phyloP scores from a whole-genome alignment of 2,329 filamentous ascomycete genomes.

The Plenodomus lindquistii region DNA sequence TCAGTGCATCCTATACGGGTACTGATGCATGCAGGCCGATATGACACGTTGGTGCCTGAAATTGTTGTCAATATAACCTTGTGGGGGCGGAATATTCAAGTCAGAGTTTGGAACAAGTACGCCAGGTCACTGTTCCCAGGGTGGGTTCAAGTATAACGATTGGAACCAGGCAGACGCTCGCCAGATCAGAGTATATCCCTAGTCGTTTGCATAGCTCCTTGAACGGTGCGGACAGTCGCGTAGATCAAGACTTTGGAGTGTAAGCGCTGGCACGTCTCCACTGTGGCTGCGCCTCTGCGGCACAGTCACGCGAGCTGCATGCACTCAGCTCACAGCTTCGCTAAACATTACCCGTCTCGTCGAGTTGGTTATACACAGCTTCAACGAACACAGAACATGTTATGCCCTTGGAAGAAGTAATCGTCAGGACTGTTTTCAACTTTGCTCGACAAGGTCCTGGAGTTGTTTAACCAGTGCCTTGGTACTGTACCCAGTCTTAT shows the following conservation, averaged over 20 bases:
- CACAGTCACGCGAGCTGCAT: neutral
- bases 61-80: neutral
- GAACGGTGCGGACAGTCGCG: no score
- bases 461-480: slow-evolving; percentile 30
- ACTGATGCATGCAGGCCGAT: neutral
- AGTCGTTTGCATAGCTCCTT: no score
- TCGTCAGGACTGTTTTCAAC: no score
- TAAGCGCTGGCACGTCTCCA: slow-evolving; percentile 1
- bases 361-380: neutral
- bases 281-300: neutral
- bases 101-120: no score
- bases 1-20: neutral
- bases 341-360: neutral
- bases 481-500: slow-evolving; percentile 37
- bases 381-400: no score
- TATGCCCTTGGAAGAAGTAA: no score
- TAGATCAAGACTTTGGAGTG: no score
- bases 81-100: neutral
- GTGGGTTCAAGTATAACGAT: no score
- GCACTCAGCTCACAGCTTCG: neutral
- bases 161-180: no score
- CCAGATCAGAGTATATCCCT: neutral
- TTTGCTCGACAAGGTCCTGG: slow-evolving; percentile 27
- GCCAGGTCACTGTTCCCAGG: no score
- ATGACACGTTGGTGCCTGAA: neutral